Evolutionary conservation across 345 rosid species (phyloP).

Genomic region (Ceriops zippeliana): DNA sequence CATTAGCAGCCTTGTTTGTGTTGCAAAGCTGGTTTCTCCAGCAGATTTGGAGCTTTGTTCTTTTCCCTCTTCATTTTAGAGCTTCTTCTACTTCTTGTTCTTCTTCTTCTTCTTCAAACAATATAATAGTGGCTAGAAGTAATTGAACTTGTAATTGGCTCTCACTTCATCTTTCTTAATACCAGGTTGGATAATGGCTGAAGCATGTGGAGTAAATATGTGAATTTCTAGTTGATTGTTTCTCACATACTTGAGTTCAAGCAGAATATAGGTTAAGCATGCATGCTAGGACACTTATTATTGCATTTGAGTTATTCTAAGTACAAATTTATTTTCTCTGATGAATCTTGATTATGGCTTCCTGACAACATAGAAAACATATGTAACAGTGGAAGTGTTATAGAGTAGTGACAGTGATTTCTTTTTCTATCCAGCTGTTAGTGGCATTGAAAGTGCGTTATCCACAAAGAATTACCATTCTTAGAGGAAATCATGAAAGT

Average conservation of each 20-base stretch:
- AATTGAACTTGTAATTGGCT: too few species aligned
- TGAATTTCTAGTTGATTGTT: too few species aligned
- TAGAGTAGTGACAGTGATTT: background rate
- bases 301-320: background rate
- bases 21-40: background rate
- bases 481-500: conserved; percentile 96
- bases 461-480: conserved; percentile 83
- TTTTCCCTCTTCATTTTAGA: background rate
- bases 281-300: background rate
- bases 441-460: conserved; percentile 87
- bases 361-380: background rate
- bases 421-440: conserved; percentile 47
- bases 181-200: too few species aligned
- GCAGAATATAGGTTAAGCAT: background rate
- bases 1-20: background rate
- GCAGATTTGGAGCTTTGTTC: background rate
- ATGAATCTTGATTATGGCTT: background rate
- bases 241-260: background rate
- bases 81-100: background rate
- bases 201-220: too few species aligned
- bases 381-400: background rate
- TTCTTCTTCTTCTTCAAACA: background rate
- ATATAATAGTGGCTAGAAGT: too few species aligned
- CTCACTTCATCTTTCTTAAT: background rate
- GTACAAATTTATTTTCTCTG: background rate